Conservation (phyloP, 768 basidiomycete species). For the Xerocomus potaroensis region DNA sequence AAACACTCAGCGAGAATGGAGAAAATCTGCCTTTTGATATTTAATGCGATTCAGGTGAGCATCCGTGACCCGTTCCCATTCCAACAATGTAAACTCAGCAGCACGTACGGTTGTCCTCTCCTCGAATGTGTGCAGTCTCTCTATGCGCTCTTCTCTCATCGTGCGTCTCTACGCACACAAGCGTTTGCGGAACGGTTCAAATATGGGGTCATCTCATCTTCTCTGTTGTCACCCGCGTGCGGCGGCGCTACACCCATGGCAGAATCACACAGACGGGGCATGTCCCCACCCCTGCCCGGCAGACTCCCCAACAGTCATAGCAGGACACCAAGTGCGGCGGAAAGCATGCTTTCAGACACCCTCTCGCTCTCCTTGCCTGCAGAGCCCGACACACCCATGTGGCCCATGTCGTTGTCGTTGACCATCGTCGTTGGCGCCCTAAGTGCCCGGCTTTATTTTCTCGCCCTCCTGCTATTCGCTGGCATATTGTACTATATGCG, state of each 20-base stretch:
- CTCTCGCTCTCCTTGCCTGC: conserved; percentile 25
- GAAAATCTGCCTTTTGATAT: conserved; percentile 23
- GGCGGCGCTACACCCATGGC: conserved; percentile 38
- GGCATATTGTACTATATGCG: conserved; percentile 38
- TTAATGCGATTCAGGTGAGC: conserved; percentile 36
- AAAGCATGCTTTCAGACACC: conserved; percentile 22
- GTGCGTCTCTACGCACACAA: conserved; percentile 35
- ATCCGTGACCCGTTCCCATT: conserved; percentile 8
- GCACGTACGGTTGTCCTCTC: neutral
- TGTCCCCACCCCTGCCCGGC: conserved; percentile 43
- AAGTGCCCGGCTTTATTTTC: conserved; percentile 40
- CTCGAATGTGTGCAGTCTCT: conserved; percentile 32
- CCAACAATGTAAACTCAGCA: conserved; percentile 11
- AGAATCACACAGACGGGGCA: conserved; percentile 30
- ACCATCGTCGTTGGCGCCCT: conserved; percentile 39
- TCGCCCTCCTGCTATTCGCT: conserved; percentile 37
- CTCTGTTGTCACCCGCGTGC: conserved; percentile 60
- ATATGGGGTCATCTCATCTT: conserved; percentile 78
- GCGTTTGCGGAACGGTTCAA: conserved; percentile 78
- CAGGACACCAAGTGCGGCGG: conserved; percentile 39
- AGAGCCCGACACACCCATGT: conserved; percentile 35
- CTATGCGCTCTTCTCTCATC: conserved; percentile 35
- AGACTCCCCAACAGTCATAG: conserved; percentile 37
- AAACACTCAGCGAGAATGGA: conserved; percentile 26
- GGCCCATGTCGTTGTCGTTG: conserved; percentile 38